Percentiles rank a stretch among this genome's conserved stretches.
Conservation (phyloP, 352 stramenopile genomes). For the Phytophthora syringae region DNA sequence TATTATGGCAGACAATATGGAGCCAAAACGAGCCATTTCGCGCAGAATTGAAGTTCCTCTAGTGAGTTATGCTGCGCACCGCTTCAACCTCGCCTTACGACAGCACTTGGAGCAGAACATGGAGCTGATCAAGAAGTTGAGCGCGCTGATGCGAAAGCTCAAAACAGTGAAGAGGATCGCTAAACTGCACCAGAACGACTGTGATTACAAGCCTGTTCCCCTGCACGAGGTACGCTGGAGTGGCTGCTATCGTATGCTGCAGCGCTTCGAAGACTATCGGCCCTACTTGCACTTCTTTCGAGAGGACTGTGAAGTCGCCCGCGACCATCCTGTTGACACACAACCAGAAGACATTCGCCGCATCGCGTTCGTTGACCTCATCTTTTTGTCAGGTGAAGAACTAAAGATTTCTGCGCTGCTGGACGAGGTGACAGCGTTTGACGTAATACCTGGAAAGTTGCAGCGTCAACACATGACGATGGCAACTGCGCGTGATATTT, state of each 20-base stretch:
- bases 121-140: not conserved
- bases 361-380: not conserved
- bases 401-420: not conserved
- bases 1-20: constrained; percentile 18
- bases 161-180: no score
- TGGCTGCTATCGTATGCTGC: no score
- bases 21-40: constrained; percentile 10
- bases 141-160: no score
- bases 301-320: not conserved
- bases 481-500: constrained; percentile 9
- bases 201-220: no score
- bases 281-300: no score
- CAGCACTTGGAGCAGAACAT: no score
- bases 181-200: no score
- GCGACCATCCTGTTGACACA: not conserved
- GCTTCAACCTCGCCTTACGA: constrained; percentile 11
- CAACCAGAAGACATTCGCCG: not conserved
- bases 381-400: not conserved
- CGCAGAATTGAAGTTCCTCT: not conserved
- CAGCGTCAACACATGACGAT: not conserved
- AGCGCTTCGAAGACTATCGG: no score
- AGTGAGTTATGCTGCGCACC: constrained; percentile 6
- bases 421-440: constrained; percentile 10
- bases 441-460: not conserved
- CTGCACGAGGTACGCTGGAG: no score